phyloP scores from a whole-genome alignment of 805 yeast genomes.

The Monosporozyma aerobia region DNA sequence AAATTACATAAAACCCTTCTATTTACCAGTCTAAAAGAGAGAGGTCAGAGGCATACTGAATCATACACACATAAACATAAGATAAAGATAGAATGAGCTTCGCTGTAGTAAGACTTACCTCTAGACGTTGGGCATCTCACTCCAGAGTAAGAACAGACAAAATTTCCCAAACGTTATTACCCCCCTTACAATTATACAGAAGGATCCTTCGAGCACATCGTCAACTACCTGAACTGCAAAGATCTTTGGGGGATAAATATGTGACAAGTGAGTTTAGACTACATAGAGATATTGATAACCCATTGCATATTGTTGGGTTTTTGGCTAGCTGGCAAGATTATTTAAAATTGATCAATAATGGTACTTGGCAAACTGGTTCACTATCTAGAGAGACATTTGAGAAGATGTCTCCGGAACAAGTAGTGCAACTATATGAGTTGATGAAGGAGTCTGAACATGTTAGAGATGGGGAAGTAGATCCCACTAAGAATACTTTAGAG shows the following conservation, averaged over 20 bases:
- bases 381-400: slow-evolving; percentile 59
- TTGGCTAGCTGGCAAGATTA: slow-evolving; percentile 92
- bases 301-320: slow-evolving; percentile 89
- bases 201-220: slow-evolving; percentile 77
- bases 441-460: slow-evolving; percentile 53
- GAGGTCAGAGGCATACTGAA: not conserved
- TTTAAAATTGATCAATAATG: slow-evolving; percentile 47
- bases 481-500: not conserved
- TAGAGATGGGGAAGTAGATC: not conserved
- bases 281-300: slow-evolving; percentile 75
- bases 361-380: slow-evolving; percentile 53
- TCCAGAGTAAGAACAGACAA: slow-evolving; percentile 12
- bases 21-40: not conserved
- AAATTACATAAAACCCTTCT: not conserved
- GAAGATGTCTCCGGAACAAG: slow-evolving; percentile 85
- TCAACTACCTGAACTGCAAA: slow-evolving; percentile 53
- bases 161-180: slow-evolving; percentile 41
- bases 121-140: not conserved
- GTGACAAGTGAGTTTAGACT: slow-evolving; percentile 84
- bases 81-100: not conserved
- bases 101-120: not conserved
- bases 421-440: slow-evolving; percentile 69
- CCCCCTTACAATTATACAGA: slow-evolving; percentile 73
- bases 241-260: slow-evolving; percentile 81
- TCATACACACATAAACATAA: not conserved